Evolutionary conservation across 139 green algal species (phyloP).

Genomic region (Microglena sp.): DNA sequence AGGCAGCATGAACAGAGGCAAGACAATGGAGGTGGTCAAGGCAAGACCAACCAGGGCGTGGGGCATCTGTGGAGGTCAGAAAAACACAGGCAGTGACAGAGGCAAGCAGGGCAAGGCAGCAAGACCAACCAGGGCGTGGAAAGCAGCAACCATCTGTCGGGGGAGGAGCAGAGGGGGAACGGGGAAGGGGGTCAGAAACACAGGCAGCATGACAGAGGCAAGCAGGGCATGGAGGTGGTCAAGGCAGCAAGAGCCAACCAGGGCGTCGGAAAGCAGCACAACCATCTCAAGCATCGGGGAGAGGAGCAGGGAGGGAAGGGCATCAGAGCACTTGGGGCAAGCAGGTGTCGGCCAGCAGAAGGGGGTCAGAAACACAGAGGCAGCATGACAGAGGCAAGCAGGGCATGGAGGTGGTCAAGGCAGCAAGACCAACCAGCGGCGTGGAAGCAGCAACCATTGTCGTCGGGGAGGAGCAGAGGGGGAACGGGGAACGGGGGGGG

Average conservation of each 20-base stretch:
- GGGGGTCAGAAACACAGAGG: background rate
- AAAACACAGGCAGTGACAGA: no score
- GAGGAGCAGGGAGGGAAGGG: conserved; percentile 37
- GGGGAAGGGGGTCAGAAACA: no score
- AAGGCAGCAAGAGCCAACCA: no score
- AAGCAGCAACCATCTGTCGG: conserved; percentile 68
- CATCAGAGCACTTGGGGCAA: conserved; percentile 57
- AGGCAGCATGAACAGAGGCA: no score
- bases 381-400: background rate
- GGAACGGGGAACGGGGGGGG: no score
- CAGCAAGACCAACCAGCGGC: conserved; percentile 14
- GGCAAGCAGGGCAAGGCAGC: no score
- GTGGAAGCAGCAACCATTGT: background rate
- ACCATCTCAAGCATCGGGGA: background rate
- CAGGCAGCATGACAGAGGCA: background rate
- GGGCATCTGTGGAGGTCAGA: no score
- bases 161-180: no score
- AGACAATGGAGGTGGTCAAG: no score
- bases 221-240: no score
- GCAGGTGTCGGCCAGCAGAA: background rate
- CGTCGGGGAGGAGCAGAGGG: background rate
- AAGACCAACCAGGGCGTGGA: conserved; percentile 79
- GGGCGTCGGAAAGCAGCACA: no score
- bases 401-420: background rate
- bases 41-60: no score